Evolutionary conservation across 192 early-diverging fungal species (phyloP), one percentile per base, ranked within the genome.

Genomic region (Umbelopsis vinacea): DNA sequence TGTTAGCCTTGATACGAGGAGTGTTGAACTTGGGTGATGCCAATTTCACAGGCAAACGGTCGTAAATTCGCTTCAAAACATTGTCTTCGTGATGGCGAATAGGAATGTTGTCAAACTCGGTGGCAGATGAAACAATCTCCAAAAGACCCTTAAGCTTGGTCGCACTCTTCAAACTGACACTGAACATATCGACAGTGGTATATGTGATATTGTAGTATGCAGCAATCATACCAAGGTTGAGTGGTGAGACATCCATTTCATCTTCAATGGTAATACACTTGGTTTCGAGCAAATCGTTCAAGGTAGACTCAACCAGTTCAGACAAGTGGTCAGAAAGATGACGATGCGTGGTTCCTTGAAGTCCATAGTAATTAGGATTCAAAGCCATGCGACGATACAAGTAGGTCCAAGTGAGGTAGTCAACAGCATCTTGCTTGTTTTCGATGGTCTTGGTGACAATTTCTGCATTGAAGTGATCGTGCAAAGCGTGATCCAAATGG

Each of bases 371-470:
- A 2, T 95, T 90, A 17, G 98, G 98, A 79, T 99, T 99, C 84
- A 93, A 86, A 38, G 91, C 89, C 67, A 99, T 78, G 8, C 98
- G 85, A 23, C 98, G 86, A 84, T 92, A 98, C 50, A 98, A 85
- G 68, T 98, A 99, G 1, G 98, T 98, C 95, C 96, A 98, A 11
- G 93, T 92, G 72, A 99, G 76, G 76, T 97, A 98, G 67, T 96
- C 94, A 67, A 98, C 86, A 0, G 94, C 96, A 82, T 98, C 97
- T 86, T 98, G 93, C 57, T 95, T 95, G 35, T 88, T 88, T 46
- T 85, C 89, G 67, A 99, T 92, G 0, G 96, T 92, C 0, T 94
- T 95, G 7, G 83, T 84, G 6, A 93, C 90, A 84, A 98, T 89
- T 82, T 98, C 98, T 12, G 98, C 98, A 73, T 97, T 97, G 55